Evolutionary conservation across 371 early-diverging fungal species (phyloP), one percentile per base, ranked within the genome.

Genomic region (Blastocladiella emersonii): DNA sequence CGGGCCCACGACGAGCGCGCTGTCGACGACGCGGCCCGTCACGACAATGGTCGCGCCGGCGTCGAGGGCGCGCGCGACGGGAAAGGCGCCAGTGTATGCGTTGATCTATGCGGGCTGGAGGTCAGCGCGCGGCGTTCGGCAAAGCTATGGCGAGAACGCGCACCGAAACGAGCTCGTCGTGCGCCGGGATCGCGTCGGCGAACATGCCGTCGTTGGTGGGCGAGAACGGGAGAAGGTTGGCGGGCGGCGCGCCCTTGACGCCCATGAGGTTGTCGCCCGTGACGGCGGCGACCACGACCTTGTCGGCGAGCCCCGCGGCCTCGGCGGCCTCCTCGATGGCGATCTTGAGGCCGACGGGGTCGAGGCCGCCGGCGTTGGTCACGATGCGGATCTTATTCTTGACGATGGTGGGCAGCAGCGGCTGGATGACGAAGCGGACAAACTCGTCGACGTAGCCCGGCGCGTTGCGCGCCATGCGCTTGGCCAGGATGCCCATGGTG

Each of bases 291-390:
- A 86, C 87, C 36, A 74, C 78, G 43, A 80, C 59, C 19, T 67
- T 64, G 1, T 68, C 63, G 5, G 53, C 25, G 25, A 82, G 73
- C 27, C 79, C 76, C 63, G 76, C 69, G 27, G 78, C 78, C 30
- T 70, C 66, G 44, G 81, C 70, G 30, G 78, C 65, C 5, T 63
- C 64, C 64, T 87, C 88, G 56, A 87, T 85, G 10, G 85, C 86
- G 41, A 72, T 71, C 65, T 87, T 87, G 65, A 82, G 78, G 19
- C 75, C 80, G n/a, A 81, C 57, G 23, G 88, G 88, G 61, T 85
- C 84, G 48, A 87, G 71, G 7, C 81, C 88, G 48, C 88, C 88
- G 3, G 88, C 88, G 67, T 87, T 87, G 34, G 88, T 87, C 64
- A 87, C 74, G 53, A 87, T 70, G 65, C 78, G 83, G 63, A 82